phyloP scores from a whole-genome alignment of 2,329 filamentous ascomycete genomes.

The Erysiphe pulchra region DNA sequence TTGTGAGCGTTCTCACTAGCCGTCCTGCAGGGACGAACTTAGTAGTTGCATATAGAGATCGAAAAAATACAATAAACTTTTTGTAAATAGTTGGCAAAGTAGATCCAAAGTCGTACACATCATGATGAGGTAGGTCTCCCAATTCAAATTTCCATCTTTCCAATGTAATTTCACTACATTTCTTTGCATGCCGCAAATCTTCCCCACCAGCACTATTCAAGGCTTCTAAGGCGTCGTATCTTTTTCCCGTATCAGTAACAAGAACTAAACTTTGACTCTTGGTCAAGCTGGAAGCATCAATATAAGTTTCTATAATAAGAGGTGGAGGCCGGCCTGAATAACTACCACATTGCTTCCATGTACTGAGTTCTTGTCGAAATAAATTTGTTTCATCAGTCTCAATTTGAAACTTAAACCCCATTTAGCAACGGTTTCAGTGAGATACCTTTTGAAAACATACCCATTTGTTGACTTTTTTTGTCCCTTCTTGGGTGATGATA shows the following conservation, averaged over 20 bases:
- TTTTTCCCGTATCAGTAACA: constrained; percentile 68
- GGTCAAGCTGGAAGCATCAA: constrained; percentile 56
- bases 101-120: constrained; percentile 29
- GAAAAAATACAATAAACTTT: constrained; percentile 83
- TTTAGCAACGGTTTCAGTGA: background rate
- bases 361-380: constrained; percentile 53
- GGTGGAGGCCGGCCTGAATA: constrained; percentile 55
- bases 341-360: constrained; percentile 61
- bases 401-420: constrained; percentile 53
- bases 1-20: constrained; percentile 45
- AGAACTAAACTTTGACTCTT: constrained; percentile 71
- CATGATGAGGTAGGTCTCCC: constrained; percentile 28
- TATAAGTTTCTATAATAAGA: constrained; percentile 70
- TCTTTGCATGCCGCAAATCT: constrained; percentile 12
- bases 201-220: constrained; percentile 34
- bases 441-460: constrained; percentile 21
- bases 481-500: constrained; percentile 28
- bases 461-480: constrained; percentile 60
- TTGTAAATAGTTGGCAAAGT: constrained; percentile 79
- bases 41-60: constrained; percentile 61
- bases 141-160: constrained; percentile 82
- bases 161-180: constrained; percentile 49
- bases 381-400: constrained; percentile 81
- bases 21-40: constrained; percentile 71
- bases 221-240: constrained; percentile 76